Base-by-base conservation (phyloP, 805 yeast genomes). In the Tetrapisispora taiwanensis region DNA sequence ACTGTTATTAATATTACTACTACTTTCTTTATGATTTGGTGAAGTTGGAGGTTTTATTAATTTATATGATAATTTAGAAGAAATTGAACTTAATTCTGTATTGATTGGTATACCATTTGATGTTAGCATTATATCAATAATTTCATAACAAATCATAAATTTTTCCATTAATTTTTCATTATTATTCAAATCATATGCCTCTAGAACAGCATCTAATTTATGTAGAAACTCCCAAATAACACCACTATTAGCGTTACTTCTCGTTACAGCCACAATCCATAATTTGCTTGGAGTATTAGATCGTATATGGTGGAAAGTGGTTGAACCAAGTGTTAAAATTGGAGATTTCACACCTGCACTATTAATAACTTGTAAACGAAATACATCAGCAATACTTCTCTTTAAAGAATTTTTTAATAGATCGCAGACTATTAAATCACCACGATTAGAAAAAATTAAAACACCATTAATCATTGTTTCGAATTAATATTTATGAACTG, bases 291-390 rank as follows among this genome's bases (percentile, higher is more conserved):
- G 47, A 46, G 70, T 68, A 7, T 71, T 71, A 26, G 73, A 69
- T 50, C 76, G 76, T 39, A 85, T 79, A 56, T 87, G 89, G 43
- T 87, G 72, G 58, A 90, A 92, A 0, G 95, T 82, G 0, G 97
- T 92, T 0, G 95, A 85, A 1, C 97, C 97, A 36, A 92, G 66
- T 0, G 97, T 92, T 36, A 90, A 66, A 1, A 84, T 72, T 0
- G 92, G 90, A 0, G 86, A 75, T 49, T 79, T 67, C n/a, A 71
- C 66, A 60, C 55, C 58, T 12, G 48, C 36, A 45, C 81, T 74
- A 43, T 84, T 71, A 35, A 90, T 86, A 24, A 90, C 95, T 58
- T 90, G 96, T 44, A 88, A 81, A n/a, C 96, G 74, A 57, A 90
- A 90, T 27, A 88, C 85, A 53, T 89, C 97, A 15, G 92, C 71